phyloP scores from a whole-genome alignment of 441 rosid species.

The Geranium incanum region DNA sequence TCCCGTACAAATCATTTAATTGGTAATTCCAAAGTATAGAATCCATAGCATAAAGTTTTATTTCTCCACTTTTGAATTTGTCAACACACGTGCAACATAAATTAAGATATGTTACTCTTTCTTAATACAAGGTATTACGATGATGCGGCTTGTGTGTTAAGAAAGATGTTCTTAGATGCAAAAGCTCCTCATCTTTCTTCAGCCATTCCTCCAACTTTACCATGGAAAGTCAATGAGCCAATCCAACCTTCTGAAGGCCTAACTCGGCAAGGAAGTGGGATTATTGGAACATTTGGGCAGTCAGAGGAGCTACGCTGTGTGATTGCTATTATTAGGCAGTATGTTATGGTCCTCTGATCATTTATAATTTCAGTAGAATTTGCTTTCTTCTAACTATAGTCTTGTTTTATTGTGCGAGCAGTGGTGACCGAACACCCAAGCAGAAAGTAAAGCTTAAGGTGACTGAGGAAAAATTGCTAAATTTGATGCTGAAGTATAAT shows the following conservation, averaged over 20 bases:
- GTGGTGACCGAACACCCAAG: slow-evolving; percentile 99
- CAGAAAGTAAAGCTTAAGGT: slow-evolving; percentile 99
- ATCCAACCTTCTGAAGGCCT: slow-evolving; percentile 81
- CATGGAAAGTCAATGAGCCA: slow-evolving; percentile 90
- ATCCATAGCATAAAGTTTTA: not conserved
- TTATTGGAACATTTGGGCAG: slow-evolving; percentile 92
- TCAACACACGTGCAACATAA: not conserved
- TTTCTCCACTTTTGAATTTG: not conserved
- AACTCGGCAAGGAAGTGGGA: slow-evolving; percentile 98
- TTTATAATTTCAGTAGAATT: slow-evolving; percentile 10
- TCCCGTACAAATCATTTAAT: not conserved
- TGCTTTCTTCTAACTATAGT: slow-evolving; percentile 19
- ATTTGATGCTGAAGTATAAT: slow-evolving; percentile 93
- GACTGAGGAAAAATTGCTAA: slow-evolving; percentile 90
- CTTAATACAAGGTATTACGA: slow-evolving; percentile 70
- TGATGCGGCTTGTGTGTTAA: slow-evolving; percentile 94
- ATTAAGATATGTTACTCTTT: slow-evolving; percentile 14
- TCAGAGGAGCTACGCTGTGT: slow-evolving; percentile 98
- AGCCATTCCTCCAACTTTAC: slow-evolving; percentile 78
- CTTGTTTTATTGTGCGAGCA: slow-evolving; percentile 30
- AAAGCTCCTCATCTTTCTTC: slow-evolving; percentile 99
- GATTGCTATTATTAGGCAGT: slow-evolving; percentile 93
- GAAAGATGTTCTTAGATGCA: slow-evolving; percentile 97
- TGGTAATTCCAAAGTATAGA: not conserved
- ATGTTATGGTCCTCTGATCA: slow-evolving; percentile 29